Percentiles rank a stretch among this genome's conserved stretches.
Evolutionary conservation across 805 yeast genomes (phyloP).

Genomic region (Kodamaea kaohsiungensis): DNA sequence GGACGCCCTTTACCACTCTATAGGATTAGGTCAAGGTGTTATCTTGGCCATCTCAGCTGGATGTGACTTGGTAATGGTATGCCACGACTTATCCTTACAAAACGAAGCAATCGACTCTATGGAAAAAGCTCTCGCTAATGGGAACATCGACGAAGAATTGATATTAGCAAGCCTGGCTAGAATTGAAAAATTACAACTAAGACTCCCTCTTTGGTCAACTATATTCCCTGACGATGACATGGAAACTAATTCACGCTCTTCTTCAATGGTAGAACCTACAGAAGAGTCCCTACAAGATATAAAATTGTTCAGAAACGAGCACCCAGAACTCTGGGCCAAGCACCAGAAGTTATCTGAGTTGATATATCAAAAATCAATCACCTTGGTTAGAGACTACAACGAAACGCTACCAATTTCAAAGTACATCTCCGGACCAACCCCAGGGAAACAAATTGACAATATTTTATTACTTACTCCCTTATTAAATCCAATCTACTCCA

Average conservation of each 20-base stretch:
- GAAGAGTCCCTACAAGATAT: conserved; percentile 6
- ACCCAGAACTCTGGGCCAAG: conserved; percentile 36
- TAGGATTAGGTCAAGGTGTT: conserved; percentile 68
- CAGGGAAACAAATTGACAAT: conserved; percentile 22
- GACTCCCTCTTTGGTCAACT: conserved; percentile 46
- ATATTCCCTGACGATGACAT: conserved; percentile 25
- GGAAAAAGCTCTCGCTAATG: conserved; percentile 38
- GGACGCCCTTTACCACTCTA: conserved; percentile 62
- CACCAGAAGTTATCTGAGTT: conserved; percentile 45
- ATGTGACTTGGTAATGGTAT: conserved; percentile 63
- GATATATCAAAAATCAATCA: conserved; percentile 53
- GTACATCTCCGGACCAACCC: conserved; percentile 26
- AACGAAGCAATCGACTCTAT: conserved; percentile 53
- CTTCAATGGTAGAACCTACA: conserved; percentile 13
- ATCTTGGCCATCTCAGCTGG: conserved; percentile 63
- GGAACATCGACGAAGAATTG: conserved; percentile 45
- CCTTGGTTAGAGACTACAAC: conserved; percentile 55
- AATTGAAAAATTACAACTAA: conserved; percentile 43
- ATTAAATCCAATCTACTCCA: conserved; percentile 36
- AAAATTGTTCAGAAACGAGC: conserved; percentile 25
- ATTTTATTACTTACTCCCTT: conserved; percentile 40
- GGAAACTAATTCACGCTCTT: conserved; percentile 24
- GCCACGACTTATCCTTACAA: conserved; percentile 56
- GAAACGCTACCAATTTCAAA: conserved; percentile 50
- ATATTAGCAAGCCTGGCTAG: conserved; percentile 42